These are phyloP conservation scores for Tetrastigma voinierianum DNA, from an alignment of 164 flowering plant species.

Conservation along the genomic window DNA sequence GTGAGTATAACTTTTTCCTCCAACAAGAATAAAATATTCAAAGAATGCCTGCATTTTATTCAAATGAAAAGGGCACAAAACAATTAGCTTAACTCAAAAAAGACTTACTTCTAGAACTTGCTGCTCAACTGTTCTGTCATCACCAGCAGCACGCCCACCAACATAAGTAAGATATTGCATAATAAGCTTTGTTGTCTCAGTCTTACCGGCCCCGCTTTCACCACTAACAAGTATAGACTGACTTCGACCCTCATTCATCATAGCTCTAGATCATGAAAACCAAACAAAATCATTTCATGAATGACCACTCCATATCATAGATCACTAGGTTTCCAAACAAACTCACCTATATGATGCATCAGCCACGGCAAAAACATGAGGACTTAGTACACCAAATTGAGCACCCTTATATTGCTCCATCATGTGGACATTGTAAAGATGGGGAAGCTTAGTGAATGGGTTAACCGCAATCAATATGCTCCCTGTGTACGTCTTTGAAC, in stretches of 20 bases:
- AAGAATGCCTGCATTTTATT: not conserved
- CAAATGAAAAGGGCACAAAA: not conserved
- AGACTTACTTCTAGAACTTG: conserved; percentile 95
- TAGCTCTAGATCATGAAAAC: conserved; percentile 61
- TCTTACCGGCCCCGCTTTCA: conserved; percentile 99
- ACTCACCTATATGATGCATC: conserved; percentile 94
- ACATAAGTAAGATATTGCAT: conserved; percentile 96
- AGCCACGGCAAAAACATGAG: conserved; percentile 99
- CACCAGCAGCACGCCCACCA: conserved; percentile 91
- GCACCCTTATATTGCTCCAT: conserved; percentile 98
- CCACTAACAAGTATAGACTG: conserved; percentile 99
- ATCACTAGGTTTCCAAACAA: conserved; percentile 1
- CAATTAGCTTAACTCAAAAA: not conserved
- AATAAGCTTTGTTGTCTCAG: conserved; percentile 97
- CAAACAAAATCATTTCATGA: conserved; percentile 17
- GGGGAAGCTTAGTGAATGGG: conserved; percentile 97
- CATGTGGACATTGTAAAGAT: conserved; percentile 90
- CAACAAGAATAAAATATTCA: not conserved
- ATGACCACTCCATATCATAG: not conserved
- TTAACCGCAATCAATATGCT: conserved; percentile 98
- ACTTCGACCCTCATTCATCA: conserved; percentile 73
- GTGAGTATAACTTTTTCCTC: not conserved
- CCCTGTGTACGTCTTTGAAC: conserved; percentile 88
- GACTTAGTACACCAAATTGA: conserved; percentile 91
- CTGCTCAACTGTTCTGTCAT: conserved; percentile 89